Conservation (phyloP, 331 rosid genomes). For the Quercus tomentella region DNA sequence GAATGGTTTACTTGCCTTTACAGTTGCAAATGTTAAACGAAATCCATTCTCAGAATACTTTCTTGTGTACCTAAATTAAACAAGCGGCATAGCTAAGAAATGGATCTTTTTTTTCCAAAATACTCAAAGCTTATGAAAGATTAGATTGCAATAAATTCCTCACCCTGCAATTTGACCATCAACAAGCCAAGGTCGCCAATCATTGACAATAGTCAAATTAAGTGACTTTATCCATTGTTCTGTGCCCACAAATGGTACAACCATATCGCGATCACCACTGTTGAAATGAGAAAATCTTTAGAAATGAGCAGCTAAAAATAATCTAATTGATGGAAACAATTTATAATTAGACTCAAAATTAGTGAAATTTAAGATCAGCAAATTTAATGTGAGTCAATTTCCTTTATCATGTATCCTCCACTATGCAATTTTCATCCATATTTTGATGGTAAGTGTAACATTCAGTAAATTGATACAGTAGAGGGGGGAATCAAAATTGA, state of each 20-base stretch:
- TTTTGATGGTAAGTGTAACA: no score
- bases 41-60: not conserved
- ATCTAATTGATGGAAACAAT: no score
- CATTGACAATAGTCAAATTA: not conserved
- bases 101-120: not conserved
- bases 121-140: no score
- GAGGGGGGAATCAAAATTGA: no score
- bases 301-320: not conserved
- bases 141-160: not conserved
- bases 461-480: no score
- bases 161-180: constrained; percentile 26
- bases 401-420: no score
- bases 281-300: not conserved
- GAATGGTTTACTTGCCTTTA: constrained; percentile 5
- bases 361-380: no score
- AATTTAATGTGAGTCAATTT: no score
- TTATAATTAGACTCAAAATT: no score
- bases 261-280: constrained; percentile 15
- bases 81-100: not conserved
- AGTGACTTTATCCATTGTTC: constrained; percentile 6
- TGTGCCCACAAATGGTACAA: constrained; percentile 3
- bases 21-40: constrained; percentile 12
- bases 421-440: no score
- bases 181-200: constrained; percentile 26
- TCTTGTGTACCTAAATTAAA: constrained; percentile 1